Evolutionary conservation across 768 basidiomycete genomes (phyloP), one percentile per base, ranked within the genome.

Genomic region (Tylopilus felleus): DNA sequence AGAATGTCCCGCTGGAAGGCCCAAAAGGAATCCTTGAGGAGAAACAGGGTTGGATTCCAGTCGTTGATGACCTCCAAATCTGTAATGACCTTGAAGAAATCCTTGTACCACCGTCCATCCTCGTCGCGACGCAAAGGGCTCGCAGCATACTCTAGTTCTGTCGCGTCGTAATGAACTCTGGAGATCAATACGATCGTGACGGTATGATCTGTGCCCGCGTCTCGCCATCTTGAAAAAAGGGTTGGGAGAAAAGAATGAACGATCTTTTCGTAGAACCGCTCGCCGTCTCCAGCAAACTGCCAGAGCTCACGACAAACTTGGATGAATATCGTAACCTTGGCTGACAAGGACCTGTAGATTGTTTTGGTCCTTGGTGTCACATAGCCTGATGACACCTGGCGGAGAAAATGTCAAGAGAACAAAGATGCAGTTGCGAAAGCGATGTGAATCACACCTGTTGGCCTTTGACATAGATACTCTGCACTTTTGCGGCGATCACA

Each of bases 241-340:
- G 88, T 81, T 1, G 96, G 94, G 8, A 99, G 82, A 74, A 98
- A 98, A 4, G 94, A 92, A 67, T 98, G 94, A 3, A 96, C 88
- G n/a, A 96, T 90, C 74, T 98, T 98, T 69, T 98, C 97, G 66
- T 92, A 88, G 71, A 88, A 93, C 6, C 95, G 83, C 69, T 97
- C 94, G 22, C 97, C 97, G 57, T 98, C 97, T 33, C 91, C 93
- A 22, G 94, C 82, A 65, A 98, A 98, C 63, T 97, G 91, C 92
- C 93, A 98, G 51, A 97, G 82, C 66, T 98, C 97, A 45, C 86
- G 83, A 68, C 93, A 96, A 16, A 99, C 89, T 76, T 98, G 95
- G 45, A 99, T 93, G 69, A 97, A 96, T 52, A 98, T 87, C 19
- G 91, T 97, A 33, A 88, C 80, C 64, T 89, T 93, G 40, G 95